These are phyloP conservation scores for Salix arbutifolia DNA, from an alignment of 345 rosid genomes.

Conservation along the genomic window DNA sequence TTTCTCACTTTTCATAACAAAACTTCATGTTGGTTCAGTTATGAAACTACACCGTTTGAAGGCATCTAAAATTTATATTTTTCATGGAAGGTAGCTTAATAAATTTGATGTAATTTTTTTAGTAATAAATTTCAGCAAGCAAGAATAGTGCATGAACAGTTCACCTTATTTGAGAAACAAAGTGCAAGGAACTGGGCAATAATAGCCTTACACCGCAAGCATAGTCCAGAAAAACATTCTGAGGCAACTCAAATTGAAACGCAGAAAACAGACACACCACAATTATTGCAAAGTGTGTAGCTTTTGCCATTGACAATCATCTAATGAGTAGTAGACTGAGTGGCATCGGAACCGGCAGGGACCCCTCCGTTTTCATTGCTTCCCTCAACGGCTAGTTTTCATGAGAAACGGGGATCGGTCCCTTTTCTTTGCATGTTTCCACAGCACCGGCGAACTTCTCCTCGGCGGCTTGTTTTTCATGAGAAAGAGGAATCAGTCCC, in stretches of 20 bases:
- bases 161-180: not conserved
- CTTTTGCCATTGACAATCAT: not conserved
- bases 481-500: conserved; percentile 44
- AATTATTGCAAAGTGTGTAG: not conserved
- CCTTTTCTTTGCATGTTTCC: conserved; percentile 13
- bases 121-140: too few relatives aligned
- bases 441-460: conserved; percentile 41
- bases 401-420: conserved; percentile 41
- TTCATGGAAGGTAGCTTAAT: too few relatives aligned
- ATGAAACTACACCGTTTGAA: too few relatives aligned
- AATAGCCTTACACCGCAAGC: not conserved
- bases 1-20: too few relatives aligned
- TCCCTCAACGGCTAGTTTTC: not conserved
- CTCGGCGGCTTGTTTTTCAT: not conserved
- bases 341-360: not conserved
- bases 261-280: too few relatives aligned
- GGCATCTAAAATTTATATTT: too few relatives aligned
- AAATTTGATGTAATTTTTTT: too few relatives aligned
- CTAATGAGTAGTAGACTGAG: not conserved
- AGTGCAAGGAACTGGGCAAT: not conserved
- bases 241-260: not conserved
- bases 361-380: not conserved
- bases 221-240: not conserved
- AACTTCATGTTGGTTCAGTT: too few relatives aligned
- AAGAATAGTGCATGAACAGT: too few relatives aligned